Conservation (phyloP, 192 early-diverging fungal species). For the Coemansia pectinata region DNA sequence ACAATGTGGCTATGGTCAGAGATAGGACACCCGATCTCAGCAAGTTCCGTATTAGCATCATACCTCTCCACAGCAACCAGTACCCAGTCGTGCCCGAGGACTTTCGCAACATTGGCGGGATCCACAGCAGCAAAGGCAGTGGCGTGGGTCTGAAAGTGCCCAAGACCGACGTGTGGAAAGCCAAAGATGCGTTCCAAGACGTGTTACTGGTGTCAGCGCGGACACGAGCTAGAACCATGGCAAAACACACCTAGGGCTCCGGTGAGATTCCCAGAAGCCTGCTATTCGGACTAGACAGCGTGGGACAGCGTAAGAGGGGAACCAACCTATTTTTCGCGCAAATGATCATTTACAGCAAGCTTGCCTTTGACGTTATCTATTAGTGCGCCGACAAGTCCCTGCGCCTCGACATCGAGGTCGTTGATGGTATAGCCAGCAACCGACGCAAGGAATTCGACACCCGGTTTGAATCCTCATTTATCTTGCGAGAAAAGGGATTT, state of each 20-base stretch:
- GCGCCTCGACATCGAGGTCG: no score
- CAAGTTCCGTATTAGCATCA: conserved; percentile 59
- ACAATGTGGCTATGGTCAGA: conserved; percentile 45
- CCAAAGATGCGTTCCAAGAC: conserved; percentile 31
- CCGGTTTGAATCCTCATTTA: conserved; percentile 74
- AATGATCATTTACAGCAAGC: conserved; percentile 37
- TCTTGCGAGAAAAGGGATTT: conserved; percentile 66
- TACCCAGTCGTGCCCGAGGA: conserved; percentile 14
- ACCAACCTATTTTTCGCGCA: conserved; percentile 38
- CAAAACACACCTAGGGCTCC: conserved; percentile 10
- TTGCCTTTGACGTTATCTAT: conserved; percentile 48
- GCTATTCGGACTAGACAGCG: conserved; percentile 62
- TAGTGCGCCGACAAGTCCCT: conserved; percentile 1
- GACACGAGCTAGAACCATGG: background rate
- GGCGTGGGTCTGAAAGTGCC: conserved; percentile 28
- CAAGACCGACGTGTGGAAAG: conserved; percentile 32
- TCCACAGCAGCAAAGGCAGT: conserved; percentile 4
- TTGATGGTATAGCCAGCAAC: conserved; percentile 4
- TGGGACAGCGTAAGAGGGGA: conserved; percentile 12
- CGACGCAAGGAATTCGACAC: conserved; percentile 60
- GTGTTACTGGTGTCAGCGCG: conserved; percentile 16
- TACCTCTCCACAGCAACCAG: conserved; percentile 26
- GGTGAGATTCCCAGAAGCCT: conserved; percentile 58
- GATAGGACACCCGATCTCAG: conserved; percentile 72
- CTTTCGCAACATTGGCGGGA: conserved; percentile 9